These are phyloP conservation scores for Exophiala alcalophila DNA, from an alignment of 2,329 filamentous ascomycete genomes.

Conservation along the genomic window DNA sequence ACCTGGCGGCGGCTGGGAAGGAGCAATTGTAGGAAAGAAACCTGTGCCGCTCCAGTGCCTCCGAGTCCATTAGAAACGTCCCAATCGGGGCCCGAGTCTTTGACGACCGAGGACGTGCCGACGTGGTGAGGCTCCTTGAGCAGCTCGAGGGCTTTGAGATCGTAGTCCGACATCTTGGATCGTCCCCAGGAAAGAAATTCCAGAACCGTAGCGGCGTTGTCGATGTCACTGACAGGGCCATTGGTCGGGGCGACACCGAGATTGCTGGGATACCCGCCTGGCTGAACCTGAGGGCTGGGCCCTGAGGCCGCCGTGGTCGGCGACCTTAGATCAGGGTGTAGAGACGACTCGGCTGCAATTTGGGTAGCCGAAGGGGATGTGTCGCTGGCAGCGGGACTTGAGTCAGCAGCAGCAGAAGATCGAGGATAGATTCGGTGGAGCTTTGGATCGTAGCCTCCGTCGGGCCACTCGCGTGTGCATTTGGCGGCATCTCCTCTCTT, in stretches of 20 bases:
- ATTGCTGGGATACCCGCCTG: conserved; percentile 6
- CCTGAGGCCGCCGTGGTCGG: conserved; percentile 16
- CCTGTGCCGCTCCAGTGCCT: conserved; percentile 26
- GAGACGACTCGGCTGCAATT: conserved; percentile 6
- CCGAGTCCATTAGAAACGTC: conserved; percentile 28
- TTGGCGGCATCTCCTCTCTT: conserved; percentile 39
- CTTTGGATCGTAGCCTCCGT: conserved; percentile 30
- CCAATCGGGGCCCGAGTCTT: conserved; percentile 25
- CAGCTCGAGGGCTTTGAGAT: conserved; percentile 28
- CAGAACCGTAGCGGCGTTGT: conserved; percentile 35
- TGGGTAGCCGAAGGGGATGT: conserved; percentile 3
- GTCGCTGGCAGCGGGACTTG: conserved; percentile 10
- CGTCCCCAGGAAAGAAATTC: conserved; percentile 52
- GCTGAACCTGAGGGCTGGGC: conserved; percentile 7
- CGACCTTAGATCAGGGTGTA: conserved; percentile 19
- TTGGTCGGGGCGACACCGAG: conserved; percentile 1
- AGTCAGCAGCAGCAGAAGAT: conserved; percentile 8
- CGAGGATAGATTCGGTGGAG: conserved; percentile 30
- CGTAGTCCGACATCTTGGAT: conserved; percentile 29
- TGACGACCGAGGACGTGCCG: conserved; percentile 12
- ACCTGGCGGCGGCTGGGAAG: conserved; percentile 27
- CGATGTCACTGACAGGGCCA: conserved; percentile 7
- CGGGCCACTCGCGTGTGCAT: conserved; percentile 34
- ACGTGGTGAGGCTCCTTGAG: conserved; percentile 39
- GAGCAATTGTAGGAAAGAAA: conserved; percentile 28